A percentile compares a stretch with the other conserved stretches of the same genome.
These are phyloP conservation scores for Silene vulgaris DNA, from an alignment of 179 eudicot genomes.

Conservation along the genomic window DNA sequence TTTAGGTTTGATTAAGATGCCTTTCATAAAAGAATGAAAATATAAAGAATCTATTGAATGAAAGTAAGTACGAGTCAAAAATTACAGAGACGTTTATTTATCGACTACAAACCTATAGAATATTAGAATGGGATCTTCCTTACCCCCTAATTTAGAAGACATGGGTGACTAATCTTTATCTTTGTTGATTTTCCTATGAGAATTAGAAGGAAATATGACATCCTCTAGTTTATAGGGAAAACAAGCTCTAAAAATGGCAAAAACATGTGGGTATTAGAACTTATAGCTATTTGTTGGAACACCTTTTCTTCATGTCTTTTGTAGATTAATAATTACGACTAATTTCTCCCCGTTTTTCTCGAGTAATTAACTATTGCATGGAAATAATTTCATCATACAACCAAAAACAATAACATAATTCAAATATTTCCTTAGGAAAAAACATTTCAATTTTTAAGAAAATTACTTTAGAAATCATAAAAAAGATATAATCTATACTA, in stretches of 20 bases:
- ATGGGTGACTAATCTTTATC: neutral
- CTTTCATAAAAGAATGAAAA: no score
- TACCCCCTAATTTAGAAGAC: no score
- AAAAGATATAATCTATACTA: neutral
- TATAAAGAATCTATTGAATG: no score
- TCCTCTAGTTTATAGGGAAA: slow-evolving; percentile 28
- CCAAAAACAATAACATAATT: neutral
- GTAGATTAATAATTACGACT: slow-evolving; percentile 20
- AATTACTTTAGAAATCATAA: neutral
- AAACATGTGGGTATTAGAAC: slow-evolving; percentile 27
- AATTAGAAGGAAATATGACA: neutral
- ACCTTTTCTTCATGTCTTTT: slow-evolving; percentile 5
- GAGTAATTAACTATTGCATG: slow-evolving; percentile 19
- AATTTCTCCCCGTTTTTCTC: slow-evolving; percentile 21
- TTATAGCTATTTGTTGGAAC: slow-evolving; percentile 17
- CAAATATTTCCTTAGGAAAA: neutral
- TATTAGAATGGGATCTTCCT: no score
- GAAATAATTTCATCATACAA: slow-evolving; percentile 17
- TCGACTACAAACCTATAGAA: no score
- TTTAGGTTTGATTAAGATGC: no score
- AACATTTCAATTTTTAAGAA: neutral
- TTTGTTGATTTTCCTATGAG: neutral
- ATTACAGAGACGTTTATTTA: no score
- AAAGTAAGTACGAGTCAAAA: no score
- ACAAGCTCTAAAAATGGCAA: slow-evolving; percentile 28